Base-by-base conservation (phyloP, 1,139 yeast genomes). In the Candida tetrigidarum region DNA sequence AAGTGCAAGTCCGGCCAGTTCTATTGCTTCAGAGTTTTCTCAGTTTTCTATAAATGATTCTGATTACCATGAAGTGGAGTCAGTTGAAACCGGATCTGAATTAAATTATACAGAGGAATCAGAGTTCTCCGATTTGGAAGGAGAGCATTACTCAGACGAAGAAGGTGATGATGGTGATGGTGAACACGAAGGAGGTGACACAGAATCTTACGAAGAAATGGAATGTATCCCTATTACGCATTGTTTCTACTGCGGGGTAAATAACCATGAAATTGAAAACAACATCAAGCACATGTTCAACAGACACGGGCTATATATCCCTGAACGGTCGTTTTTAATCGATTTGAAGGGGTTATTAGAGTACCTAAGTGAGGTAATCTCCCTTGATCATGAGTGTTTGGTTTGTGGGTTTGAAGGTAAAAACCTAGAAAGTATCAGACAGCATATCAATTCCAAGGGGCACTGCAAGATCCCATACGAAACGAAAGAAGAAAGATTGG, bases 1-100 rank as follows among this genome's bases (percentile, higher is more conserved):
- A 58, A 69, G 66, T 3, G 50, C 57, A 12, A 80, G 88, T 52
- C 86, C 87, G 1, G 74, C 80, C 0, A 66, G 67, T 5, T 80
- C 86, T 3, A 73, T 79, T 4, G 69, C 72, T 0, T 82, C 89
- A 1, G 80, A 77, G 32, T 66, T 81, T 27, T 85, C 95, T 0
- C 77, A 80, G 42, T 79, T 87, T 54, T 83, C 92, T 0, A 66
- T 86, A 22, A 90, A 88, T 11, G 85, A 82, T 9, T 43, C 46
- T 7, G 73, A 71, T 41, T 60, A 59, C 16, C 49, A 49, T 32
- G 56, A 51, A 32, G 37, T 51, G 43, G 42, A 52, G 49, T 46
- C 67, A 66, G 48, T 61, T 56, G 81, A 75, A 42, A 74, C 82
- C 0, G 76, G 72, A 1, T 77, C 83, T 2, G 86, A 80, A 46